These are phyloP conservation scores for Cercospora janseana DNA, from an alignment of 2,329 filamentous ascomycete species.

Conservation along the genomic window DNA sequence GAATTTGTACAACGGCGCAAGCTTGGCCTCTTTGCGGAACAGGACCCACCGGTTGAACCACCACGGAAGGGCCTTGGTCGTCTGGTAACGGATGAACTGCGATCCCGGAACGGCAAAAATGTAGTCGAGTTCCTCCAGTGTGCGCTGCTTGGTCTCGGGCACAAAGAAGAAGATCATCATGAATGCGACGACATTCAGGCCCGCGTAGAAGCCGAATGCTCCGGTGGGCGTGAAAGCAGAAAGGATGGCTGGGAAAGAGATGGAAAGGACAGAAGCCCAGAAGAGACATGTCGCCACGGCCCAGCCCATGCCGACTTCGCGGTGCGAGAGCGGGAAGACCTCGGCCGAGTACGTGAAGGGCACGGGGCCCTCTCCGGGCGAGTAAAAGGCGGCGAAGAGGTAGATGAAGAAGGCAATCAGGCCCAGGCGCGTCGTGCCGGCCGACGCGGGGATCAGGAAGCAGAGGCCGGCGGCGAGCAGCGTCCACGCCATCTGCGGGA, in stretches of 20 bases:
- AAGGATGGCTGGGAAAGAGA: conserved; percentile 52
- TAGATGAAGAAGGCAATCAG: conserved; percentile 52
- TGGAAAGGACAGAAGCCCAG: conserved; percentile 52
- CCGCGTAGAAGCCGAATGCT: conserved; percentile 59
- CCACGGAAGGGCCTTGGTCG: conserved; percentile 44
- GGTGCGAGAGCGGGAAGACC: conserved; percentile 67
- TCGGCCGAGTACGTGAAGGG: conserved; percentile 68
- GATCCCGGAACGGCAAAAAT: conserved; percentile 53
- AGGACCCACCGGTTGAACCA: conserved; percentile 42
- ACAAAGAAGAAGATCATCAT: conserved; percentile 52
- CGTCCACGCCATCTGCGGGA: conserved; percentile 49
- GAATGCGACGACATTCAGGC: conserved; percentile 55
- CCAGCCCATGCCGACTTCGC: conserved; percentile 70
- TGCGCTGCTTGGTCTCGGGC: conserved; percentile 51
- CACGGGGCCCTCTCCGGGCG: conserved; percentile 53
- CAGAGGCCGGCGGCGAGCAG: conserved; percentile 50
- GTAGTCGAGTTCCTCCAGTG: conserved; percentile 52
- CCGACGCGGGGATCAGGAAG: conserved; percentile 37
- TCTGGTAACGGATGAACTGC: conserved; percentile 35
- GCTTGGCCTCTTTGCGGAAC: conserved; percentile 18
- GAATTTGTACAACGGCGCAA: conserved; percentile 24
- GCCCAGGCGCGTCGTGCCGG: conserved; percentile 43
- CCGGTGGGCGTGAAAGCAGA: conserved; percentile 51
- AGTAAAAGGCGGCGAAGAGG: conserved; percentile 49
- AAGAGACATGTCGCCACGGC: conserved; percentile 65